phyloP scores from a whole-genome alignment of 2,329 filamentous ascomycete genomes.

The Fusarium azukiicola region DNA sequence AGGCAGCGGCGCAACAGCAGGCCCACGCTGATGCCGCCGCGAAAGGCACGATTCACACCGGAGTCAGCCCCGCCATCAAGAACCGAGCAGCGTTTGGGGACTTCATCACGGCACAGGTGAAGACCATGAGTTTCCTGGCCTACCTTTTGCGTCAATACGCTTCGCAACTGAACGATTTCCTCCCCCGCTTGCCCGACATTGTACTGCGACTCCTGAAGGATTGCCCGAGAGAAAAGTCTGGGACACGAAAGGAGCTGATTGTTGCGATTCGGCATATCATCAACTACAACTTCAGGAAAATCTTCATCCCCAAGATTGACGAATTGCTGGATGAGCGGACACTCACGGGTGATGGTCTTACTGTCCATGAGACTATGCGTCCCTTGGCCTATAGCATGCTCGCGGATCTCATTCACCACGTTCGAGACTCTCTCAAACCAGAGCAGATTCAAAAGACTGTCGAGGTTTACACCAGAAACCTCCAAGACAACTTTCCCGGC shows the following conservation, averaged over 20 bases:
- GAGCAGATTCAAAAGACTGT: conserved; percentile 98
- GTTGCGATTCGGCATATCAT: conserved; percentile 99
- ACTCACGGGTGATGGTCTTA: conserved; percentile 96
- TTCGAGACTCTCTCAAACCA: conserved; percentile 92
- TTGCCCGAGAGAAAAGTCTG: conserved; percentile 96
- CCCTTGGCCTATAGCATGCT: conserved; percentile 99
- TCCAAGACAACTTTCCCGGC: conserved; percentile 97
- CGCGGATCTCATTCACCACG: conserved; percentile 98
- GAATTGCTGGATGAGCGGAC: conserved; percentile 97
- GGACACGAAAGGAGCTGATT: conserved; percentile 94
- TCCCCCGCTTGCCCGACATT: conserved; percentile 91
- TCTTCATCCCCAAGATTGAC: conserved; percentile 96
- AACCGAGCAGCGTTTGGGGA: conserved; percentile 97
- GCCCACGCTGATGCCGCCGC: conserved; percentile 92
- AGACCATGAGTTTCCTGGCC: conserved; percentile 99
- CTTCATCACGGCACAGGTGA: conserved; percentile 98
- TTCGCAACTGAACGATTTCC: conserved; percentile 92
- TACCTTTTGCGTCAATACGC: conserved; percentile 95
- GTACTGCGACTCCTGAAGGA: conserved; percentile 96
- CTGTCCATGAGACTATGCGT: conserved; percentile 97
- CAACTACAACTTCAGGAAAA: conserved; percentile 98
- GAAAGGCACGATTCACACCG: conserved; percentile 91
- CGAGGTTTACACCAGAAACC: conserved; percentile 97
- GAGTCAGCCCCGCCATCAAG: conserved; percentile 95
- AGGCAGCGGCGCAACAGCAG: conserved; percentile 95